A percentile compares a stretch with the other conserved stretches of the same genome.
These are phyloP conservation scores for Seiridium unicorne DNA, from an alignment of 2,329 filamentous ascomycete species.

Conservation along the genomic window DNA sequence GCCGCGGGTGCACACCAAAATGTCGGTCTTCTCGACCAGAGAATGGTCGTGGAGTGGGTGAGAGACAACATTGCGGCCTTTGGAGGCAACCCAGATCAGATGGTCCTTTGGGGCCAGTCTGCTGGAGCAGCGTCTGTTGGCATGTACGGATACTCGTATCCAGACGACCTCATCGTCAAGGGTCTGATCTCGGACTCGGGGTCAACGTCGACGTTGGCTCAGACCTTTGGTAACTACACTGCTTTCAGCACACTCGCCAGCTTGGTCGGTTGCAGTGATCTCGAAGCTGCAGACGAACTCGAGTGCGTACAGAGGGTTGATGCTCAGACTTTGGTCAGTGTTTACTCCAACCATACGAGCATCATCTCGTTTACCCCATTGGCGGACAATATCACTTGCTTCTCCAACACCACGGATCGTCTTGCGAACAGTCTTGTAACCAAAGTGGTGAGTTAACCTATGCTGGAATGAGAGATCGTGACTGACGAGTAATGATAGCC, in stretches of 20 bases:
- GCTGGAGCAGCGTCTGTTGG: slow-evolving; percentile 7
- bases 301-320: slow-evolving; percentile 21
- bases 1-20: slow-evolving; percentile 7
- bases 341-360: slow-evolving; percentile 7
- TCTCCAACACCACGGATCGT: slow-evolving; percentile 10
- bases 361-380: slow-evolving; percentile 6
- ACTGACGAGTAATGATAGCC: slow-evolving; percentile 13
- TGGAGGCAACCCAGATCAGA: slow-evolving; percentile 6
- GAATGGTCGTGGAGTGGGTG: slow-evolving; percentile 8
- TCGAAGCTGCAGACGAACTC: slow-evolving; percentile 18
- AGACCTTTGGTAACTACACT: slow-evolving; percentile 24
- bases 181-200: slow-evolving; percentile 30
- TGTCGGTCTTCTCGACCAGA: slow-evolving; percentile 5
- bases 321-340: slow-evolving; percentile 12
- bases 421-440: slow-evolving; percentile 8
- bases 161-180: slow-evolving; percentile 29
- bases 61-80: slow-evolving; percentile 10
- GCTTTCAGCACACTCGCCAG: slow-evolving; percentile 23
- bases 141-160: slow-evolving; percentile 10
- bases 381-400: slow-evolving; percentile 10
- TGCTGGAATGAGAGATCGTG: not conserved
- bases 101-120: slow-evolving; percentile 12
- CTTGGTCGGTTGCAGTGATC: slow-evolving; percentile 19
- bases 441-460: slow-evolving; percentile 13
- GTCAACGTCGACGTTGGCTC: slow-evolving; percentile 33